Percentiles rank a stretch among this genome's conserved stretches.
Conservation (phyloP, 1,139 yeast species). For the Suhomyces atakaporum region DNA sequence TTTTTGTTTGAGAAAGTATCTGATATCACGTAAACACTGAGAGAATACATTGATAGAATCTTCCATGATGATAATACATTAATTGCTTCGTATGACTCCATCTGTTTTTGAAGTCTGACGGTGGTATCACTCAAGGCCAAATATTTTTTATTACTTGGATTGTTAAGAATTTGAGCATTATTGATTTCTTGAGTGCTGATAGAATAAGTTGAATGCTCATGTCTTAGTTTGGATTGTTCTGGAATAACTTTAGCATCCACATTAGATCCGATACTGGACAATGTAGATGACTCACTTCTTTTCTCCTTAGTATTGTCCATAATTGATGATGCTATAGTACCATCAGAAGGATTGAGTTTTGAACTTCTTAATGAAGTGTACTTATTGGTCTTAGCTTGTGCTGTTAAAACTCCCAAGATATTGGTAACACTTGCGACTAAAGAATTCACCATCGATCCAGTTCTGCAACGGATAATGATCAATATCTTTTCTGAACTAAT, state of each 20-base stretch:
- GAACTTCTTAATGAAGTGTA: slow-evolving; percentile 24
- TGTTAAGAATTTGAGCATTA: slow-evolving; percentile 16
- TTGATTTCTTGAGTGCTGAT: slow-evolving; percentile 17
- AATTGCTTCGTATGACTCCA: slow-evolving; percentile 33
- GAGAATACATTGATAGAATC: slow-evolving; percentile 42
- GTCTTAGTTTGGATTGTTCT: slow-evolving; percentile 10
- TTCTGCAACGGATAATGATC: slow-evolving; percentile 40
- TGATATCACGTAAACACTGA: slow-evolving; percentile 31
- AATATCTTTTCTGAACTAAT: slow-evolving; percentile 31
- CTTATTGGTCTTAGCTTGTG: slow-evolving; percentile 17
- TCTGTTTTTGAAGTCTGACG: slow-evolving; percentile 42
- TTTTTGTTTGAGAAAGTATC: slow-evolving; percentile 29
- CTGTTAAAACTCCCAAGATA: slow-evolving; percentile 27
- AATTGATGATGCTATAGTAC: slow-evolving; percentile 40
- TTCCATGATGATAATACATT: slow-evolving; percentile 47
- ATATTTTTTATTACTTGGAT: slow-evolving; percentile 20
- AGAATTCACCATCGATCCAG: slow-evolving; percentile 28
- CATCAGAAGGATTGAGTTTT: slow-evolving; percentile 26
- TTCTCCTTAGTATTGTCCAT: slow-evolving; percentile 24
- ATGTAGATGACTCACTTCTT: slow-evolving; percentile 38
- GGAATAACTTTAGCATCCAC: slow-evolving; percentile 8
- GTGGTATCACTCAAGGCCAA: slow-evolving; percentile 34
- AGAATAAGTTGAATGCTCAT: slow-evolving; percentile 15
- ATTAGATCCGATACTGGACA: slow-evolving; percentile 35
- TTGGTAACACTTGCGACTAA: slow-evolving; percentile 31